phyloP scores from a whole-genome alignment of 2,329 filamentous ascomycete genomes.

The Aspergillus thermomutatus region DNA sequence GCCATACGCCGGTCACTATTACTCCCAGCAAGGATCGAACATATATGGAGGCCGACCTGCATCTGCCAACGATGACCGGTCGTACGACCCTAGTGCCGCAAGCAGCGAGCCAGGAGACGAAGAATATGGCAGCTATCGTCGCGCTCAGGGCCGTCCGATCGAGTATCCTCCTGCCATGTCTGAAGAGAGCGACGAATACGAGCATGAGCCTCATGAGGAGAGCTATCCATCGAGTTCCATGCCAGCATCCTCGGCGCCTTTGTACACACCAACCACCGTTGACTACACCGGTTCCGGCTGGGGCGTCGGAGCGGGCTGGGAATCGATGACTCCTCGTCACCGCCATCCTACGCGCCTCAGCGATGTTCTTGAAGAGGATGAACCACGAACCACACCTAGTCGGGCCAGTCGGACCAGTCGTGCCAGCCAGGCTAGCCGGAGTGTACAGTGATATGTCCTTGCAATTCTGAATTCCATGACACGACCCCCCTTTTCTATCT shows the following conservation, averaged over 20 bases:
- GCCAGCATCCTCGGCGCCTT: conserved; percentile 23
- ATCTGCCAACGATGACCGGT: conserved; percentile 45
- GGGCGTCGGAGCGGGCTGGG: conserved; percentile 68
- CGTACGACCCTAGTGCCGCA: conserved; percentile 48
- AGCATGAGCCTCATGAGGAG: conserved; percentile 47
- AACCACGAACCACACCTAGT: conserved; percentile 67
- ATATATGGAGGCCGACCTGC: conserved; percentile 37
- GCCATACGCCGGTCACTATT: conserved; percentile 32
- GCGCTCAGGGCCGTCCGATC: conserved; percentile 62
- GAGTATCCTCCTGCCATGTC: conserved; percentile 49
- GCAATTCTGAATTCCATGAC: neutral
- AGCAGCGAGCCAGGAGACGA: conserved; percentile 64
- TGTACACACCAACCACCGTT: conserved; percentile 38
- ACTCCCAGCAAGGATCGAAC: conserved; percentile 36
- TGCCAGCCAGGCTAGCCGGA: conserved; percentile 44
- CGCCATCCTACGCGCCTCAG: conserved; percentile 86
- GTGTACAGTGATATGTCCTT: conserved; percentile 25
- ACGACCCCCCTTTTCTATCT: conserved; percentile 1
- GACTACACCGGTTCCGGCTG: conserved; percentile 69
- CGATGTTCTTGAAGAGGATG: conserved; percentile 84
- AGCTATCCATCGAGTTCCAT: conserved; percentile 34
- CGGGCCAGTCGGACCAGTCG: conserved; percentile 56
- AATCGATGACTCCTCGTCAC: conserved; percentile 67
- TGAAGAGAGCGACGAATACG: conserved; percentile 54
- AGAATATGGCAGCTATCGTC: conserved; percentile 66